Evolutionary conservation across 257 asterid genomes (phyloP).

Genomic region (Rehmannia glutinosa): DNA sequence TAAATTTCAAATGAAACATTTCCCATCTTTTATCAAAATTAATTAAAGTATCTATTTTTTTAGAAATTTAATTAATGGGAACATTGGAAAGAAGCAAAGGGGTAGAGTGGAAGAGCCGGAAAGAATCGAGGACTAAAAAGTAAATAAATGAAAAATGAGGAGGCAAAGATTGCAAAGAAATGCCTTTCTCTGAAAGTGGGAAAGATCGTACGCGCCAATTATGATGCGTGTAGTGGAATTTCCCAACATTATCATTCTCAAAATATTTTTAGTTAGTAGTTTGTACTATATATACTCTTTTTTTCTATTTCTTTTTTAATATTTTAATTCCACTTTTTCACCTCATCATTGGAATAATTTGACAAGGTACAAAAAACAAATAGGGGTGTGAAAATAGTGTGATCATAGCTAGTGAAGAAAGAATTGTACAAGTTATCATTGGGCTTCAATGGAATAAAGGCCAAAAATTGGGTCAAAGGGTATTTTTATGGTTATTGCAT

Average conservation of each 20-base stretch:
- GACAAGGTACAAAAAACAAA: not conserved
- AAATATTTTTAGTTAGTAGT: slow-evolving; percentile 11
- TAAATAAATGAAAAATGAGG: not conserved
- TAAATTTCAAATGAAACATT: no score
- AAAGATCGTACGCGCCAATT: slow-evolving; percentile 39
- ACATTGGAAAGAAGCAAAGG: slow-evolving; percentile 34
- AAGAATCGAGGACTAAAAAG: slow-evolving; percentile 45
- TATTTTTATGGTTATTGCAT: no score
- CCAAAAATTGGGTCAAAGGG: not conserved
- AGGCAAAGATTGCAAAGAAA: not conserved
- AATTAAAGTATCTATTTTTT: not conserved
- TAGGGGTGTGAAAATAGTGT: not conserved
- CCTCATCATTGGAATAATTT: slow-evolving; percentile 14
- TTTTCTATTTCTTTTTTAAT: not conserved
- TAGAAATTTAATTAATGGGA: slow-evolving; percentile 7
- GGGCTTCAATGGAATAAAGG: not conserved
- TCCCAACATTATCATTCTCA: slow-evolving; percentile 35
- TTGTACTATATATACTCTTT: not conserved
- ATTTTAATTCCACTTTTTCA: not conserved
- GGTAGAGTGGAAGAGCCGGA: slow-evolving; percentile 57
- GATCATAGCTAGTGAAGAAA: slow-evolving; percentile 17
- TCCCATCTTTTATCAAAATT: not conserved
- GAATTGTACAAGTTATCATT: slow-evolving; percentile 20
- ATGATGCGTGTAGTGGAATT: slow-evolving; percentile 27
- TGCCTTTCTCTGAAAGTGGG: not conserved